Evolutionary conservation across 371 early-diverging fungal species (phyloP), one percentile per base, ranked within the genome.

Genomic region (Ordospora colligata): DNA sequence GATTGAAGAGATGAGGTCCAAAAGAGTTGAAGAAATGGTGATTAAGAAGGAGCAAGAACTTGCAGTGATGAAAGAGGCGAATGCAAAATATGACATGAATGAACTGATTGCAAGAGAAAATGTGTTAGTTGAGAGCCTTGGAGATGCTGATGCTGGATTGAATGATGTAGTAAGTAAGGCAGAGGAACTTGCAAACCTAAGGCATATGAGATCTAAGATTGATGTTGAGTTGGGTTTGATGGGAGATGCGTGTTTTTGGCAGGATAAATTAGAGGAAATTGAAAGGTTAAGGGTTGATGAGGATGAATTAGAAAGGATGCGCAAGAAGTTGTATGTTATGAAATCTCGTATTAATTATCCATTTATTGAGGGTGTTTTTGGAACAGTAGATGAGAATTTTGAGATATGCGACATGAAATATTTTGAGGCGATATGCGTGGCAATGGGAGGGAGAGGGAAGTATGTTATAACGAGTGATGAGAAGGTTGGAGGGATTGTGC

Each of bases 401-500:
- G 9, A n/a, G 42, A 23, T 86, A 51, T 64, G 40, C 82, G 82
- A 82, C 87, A 32, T 67, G 77, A 63, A 79, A 80, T 42, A 81
- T 88, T 45, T 76, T 85, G 72, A 87, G 37, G 83, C 85, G 2
- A 69, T 86, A 22, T 73, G 63, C 23, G 73, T 77, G 12, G 69
- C 81, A 9, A 17, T 84, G 47, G 86, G 86, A 4, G 37, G 43
- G 5, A 64, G 77, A 42, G 63, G 68, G 14, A 81, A 84, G 43
- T 80, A 73, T 71, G 17, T 84, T n/a, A 93, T 99, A 14, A 94
- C 96, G 0, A 89, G 91, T 17, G 88, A 91, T 79, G 96, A 97
- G 74, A 86, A 87, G 3, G 88, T 92, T 2, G 96, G 90, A 22
- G 86, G 90, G 0, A 88, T 89, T 76, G 82, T 99, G 22, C 83